Evolutionary conservation across 2,329 filamentous ascomycete species (phyloP).

Genomic region (Rugonectria rugulosa): DNA sequence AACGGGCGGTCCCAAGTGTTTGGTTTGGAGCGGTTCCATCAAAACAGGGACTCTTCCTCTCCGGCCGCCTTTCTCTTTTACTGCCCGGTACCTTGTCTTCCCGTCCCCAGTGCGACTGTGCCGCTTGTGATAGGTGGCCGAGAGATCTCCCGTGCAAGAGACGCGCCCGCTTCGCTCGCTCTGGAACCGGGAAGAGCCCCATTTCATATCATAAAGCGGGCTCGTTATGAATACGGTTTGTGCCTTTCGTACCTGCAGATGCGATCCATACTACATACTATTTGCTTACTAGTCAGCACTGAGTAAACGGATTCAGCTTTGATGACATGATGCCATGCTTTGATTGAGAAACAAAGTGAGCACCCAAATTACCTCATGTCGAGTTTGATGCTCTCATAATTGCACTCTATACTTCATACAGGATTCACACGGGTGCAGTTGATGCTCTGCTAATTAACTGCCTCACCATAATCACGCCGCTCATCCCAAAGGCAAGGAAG

Average conservation of each 20-base stretch:
- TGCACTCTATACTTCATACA: neutral
- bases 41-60: conserved; percentile 33
- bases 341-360: conserved; percentile 8
- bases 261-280: too few relatives aligned
- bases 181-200: neutral
- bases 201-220: conserved; percentile 1
- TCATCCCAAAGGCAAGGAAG: neutral
- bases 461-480: conserved; percentile 13
- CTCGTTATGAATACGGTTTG: neutral
- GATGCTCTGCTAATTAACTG: too few relatives aligned
- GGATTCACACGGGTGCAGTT: too few relatives aligned
- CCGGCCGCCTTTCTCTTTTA: conserved; percentile 10
- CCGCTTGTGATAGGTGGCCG: conserved; percentile 38
- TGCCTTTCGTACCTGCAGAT: neutral
- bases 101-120: conserved; percentile 18
- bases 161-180: conserved; percentile 15
- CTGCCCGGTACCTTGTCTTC: conserved; percentile 13
- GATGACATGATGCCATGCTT: neutral
- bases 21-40: conserved; percentile 43
- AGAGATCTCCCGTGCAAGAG: conserved; percentile 38
- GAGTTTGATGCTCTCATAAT: neutral
- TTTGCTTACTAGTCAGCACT: neutral
- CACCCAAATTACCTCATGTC: conserved; percentile 9
- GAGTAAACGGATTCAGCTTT: neutral
- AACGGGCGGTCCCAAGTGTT: conserved; percentile 33